These are phyloP conservation scores for Triadica sebifera DNA, from an alignment of 345 rosid genomes.

Conservation along the genomic window DNA sequence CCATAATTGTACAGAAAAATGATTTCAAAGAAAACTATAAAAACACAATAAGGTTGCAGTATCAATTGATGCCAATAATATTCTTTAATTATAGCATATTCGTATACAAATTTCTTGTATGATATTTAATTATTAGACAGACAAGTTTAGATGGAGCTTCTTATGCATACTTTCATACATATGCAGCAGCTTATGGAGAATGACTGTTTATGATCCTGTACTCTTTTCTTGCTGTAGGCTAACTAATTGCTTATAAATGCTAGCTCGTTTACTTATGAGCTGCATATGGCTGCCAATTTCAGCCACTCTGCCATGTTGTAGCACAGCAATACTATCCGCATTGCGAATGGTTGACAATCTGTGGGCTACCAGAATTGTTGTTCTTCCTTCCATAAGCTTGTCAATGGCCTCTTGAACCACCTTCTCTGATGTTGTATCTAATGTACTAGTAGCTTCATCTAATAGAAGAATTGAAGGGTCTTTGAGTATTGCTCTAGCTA, in stretches of 20 bases:
- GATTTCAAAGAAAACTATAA: too few relatives aligned
- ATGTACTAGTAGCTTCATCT: conserved; percentile 86
- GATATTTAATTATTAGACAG: background rate
- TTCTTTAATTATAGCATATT: background rate
- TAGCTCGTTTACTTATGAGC: conserved; percentile 42
- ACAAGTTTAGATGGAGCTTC: too few relatives aligned
- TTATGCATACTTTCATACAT: background rate
- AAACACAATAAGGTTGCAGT: too few relatives aligned
- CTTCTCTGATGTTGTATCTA: conserved; percentile 70
- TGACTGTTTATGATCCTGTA: conserved; percentile 2
- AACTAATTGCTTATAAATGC: conserved; percentile 60
- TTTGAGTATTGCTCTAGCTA: conserved; percentile 71
- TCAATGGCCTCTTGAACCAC: conserved; percentile 75
- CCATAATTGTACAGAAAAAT: too few relatives aligned
- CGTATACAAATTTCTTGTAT: background rate
- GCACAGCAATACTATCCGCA: conserved; percentile 58
- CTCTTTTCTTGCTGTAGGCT: conserved; percentile 46
- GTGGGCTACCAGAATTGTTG: conserved; percentile 76
- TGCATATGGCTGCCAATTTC: conserved; percentile 73
- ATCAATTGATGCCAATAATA: too few relatives aligned
- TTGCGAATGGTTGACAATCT: conserved; percentile 64
- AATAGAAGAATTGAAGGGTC: conserved; percentile 73
- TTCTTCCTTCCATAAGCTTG: conserved; percentile 68
- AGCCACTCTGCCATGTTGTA: conserved; percentile 58
- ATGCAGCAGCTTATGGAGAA: background rate